Evolutionary conservation across 768 basidiomycete species (phyloP).

Genomic region (Pisolithus microcarpus): DNA sequence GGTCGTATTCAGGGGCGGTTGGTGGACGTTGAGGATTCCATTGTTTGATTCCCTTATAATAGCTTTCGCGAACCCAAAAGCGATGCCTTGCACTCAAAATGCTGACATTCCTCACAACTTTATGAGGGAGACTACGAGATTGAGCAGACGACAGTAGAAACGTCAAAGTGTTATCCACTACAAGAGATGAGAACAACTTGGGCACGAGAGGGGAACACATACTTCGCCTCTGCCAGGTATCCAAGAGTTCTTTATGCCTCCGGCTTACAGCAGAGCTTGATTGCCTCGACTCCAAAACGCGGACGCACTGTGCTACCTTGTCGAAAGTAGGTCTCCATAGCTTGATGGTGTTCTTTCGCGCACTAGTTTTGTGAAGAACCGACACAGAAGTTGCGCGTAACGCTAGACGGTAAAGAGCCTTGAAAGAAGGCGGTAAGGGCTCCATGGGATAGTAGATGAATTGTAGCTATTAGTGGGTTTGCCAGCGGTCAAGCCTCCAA

Average conservation of each 20-base stretch:
- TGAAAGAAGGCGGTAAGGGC: slow-evolving; percentile 34
- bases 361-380: slow-evolving; percentile 44
- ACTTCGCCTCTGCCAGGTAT: slow-evolving; percentile 53
- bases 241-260: slow-evolving; percentile 36
- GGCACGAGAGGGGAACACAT: slow-evolving; percentile 6
- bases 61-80: slow-evolving; percentile 20
- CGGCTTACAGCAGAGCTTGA: slow-evolving; percentile 23
- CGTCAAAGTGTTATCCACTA: slow-evolving; percentile 64
- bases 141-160: slow-evolving; percentile 55
- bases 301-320: slow-evolving; percentile 37
- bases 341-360: slow-evolving; percentile 37
- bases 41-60: slow-evolving; percentile 12
- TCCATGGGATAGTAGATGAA: slow-evolving; percentile 2
- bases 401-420: slow-evolving; percentile 53
- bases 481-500: too few species aligned
- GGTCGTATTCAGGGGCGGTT: slow-evolving; percentile 15
- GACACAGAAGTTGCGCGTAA: slow-evolving; percentile 50
- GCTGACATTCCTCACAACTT: slow-evolving; percentile 45
- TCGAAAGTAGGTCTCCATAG: slow-evolving; percentile 53
- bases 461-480: too few species aligned
- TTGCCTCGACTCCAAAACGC: slow-evolving; percentile 31
- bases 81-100: slow-evolving; percentile 25
- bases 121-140: slow-evolving; percentile 57
- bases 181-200: slow-evolving; percentile 8
- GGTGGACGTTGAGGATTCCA: slow-evolving; percentile 36